Conservation (phyloP, 2,329 filamentous ascomycete species). For the Talaromyces sp. region DNA sequence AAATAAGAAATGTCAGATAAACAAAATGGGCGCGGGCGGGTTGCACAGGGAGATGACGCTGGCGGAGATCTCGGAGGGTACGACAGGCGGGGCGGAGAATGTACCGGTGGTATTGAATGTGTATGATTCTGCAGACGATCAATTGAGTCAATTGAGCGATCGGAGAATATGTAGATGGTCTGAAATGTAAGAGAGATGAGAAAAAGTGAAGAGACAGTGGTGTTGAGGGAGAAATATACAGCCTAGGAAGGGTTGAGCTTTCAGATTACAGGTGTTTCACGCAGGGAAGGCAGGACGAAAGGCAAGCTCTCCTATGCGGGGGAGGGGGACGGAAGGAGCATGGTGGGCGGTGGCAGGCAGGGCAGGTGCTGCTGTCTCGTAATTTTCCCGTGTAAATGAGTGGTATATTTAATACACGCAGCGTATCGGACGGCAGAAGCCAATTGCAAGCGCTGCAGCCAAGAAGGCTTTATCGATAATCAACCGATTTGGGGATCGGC, state of each 20-base stretch:
- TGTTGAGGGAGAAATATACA: neutral
- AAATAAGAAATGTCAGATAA: slow-evolving; percentile 12
- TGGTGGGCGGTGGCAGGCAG: neutral
- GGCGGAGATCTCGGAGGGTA: neutral
- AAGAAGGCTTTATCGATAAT: neutral
- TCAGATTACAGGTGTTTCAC: neutral
- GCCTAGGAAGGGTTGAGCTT: neutral
- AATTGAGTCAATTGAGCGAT: neutral
- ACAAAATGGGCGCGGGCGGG: neutral
- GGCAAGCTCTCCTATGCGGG: slow-evolving; percentile 1
- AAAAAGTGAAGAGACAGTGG: neutral
- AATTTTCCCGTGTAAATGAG: neutral
- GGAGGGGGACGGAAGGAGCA: neutral
- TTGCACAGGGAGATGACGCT: slow-evolving; percentile 1
- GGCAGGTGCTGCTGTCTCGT: neutral
- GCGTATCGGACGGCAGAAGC: neutral
- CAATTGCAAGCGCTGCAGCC: neutral
- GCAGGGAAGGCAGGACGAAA: slow-evolving; percentile 1
- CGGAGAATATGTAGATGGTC: neutral
- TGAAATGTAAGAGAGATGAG: neutral
- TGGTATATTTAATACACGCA: neutral
- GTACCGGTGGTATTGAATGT: neutral
- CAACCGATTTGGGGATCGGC: neutral
- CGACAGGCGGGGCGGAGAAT: slow-evolving; percentile 1
- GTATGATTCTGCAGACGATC: neutral